phyloP scores from a whole-genome alignment of 2,329 filamentous ascomycete species.

The Alternaria sp. region DNA sequence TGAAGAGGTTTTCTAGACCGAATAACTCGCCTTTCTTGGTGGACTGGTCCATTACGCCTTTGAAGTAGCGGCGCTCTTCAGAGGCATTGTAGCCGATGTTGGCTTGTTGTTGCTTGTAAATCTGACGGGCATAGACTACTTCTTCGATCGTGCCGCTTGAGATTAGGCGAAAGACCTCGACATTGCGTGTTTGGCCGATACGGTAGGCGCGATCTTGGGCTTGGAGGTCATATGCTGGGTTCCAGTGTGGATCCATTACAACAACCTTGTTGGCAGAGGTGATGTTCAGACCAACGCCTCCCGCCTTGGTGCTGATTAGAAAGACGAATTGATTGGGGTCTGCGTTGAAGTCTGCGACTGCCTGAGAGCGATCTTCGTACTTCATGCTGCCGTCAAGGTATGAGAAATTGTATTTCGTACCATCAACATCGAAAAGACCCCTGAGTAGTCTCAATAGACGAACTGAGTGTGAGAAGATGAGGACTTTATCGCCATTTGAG shows the following conservation, averaged over 20 bases:
- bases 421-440: conserved; percentile 83
- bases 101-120: conserved; percentile 99
- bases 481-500: conserved; percentile 87
- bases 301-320: conserved; percentile 91
- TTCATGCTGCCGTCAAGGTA: conserved; percentile 87
- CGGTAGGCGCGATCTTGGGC: conserved; percentile 96
- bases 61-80: conserved; percentile 92
- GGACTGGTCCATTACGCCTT: conserved; percentile 85
- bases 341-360: conserved; percentile 91
- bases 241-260: conserved; percentile 97
- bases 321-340: conserved; percentile 92
- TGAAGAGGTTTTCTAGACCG: conserved; percentile 85
- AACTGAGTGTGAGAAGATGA: conserved; percentile 94
- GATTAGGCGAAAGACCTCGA: conserved; percentile 93
- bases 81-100: conserved; percentile 97
- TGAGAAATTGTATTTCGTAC: conserved; percentile 80
- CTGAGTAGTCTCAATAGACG: conserved; percentile 84
- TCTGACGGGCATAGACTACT: conserved; percentile 94
- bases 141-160: conserved; percentile 95
- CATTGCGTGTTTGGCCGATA: conserved; percentile 90
- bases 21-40: conserved; percentile 93
- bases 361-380: conserved; percentile 82
- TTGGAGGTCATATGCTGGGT: conserved; percentile 92
- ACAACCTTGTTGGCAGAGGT: conserved; percentile 98
- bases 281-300: conserved; percentile 94